Evolutionary conservation across 352 stramenopile genomes (phyloP).

Genomic region (Globisporangium paroecandrum): DNA sequence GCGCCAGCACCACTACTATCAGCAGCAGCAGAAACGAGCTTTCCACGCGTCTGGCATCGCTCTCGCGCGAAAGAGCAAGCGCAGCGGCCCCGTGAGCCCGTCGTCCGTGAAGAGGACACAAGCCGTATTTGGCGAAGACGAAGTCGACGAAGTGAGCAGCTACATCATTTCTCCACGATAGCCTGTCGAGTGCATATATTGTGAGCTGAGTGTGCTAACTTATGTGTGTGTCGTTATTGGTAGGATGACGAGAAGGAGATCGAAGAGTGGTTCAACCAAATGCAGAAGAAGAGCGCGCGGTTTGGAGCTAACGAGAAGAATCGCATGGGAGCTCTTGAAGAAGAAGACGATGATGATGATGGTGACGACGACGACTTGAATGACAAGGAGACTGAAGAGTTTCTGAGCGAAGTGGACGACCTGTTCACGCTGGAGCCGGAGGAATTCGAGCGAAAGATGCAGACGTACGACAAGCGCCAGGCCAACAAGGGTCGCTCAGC

Average conservation of each 20-base stretch:
- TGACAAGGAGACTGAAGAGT: slow-evolving; percentile 61
- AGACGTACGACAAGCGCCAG: slow-evolving; percentile 41
- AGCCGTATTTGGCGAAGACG: slow-evolving; percentile 29
- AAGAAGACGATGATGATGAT: slow-evolving; percentile 22
- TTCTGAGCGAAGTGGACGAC: slow-evolving; percentile 70
- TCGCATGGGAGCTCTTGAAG: slow-evolving; percentile 24
- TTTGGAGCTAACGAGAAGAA: slow-evolving; percentile 26
- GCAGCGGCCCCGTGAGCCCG: slow-evolving; percentile 19
- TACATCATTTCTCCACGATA: background rate
- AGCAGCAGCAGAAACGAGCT: slow-evolving; percentile 18
- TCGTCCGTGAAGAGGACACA: slow-evolving; percentile 15
- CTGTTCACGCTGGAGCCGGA: slow-evolving; percentile 54
- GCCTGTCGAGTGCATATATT: no score
- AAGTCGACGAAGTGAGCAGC: slow-evolving; percentile 22
- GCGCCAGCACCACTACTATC: background rate
- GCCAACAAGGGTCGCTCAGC: slow-evolving; percentile 19
- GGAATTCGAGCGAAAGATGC: slow-evolving; percentile 65
- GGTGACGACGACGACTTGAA: slow-evolving; percentile 28
- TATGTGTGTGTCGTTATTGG: background rate
- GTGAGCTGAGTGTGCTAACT: background rate
- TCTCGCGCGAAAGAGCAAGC: slow-evolving; percentile 44
- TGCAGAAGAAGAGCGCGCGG: slow-evolving; percentile 26
- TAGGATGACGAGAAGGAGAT: slow-evolving; percentile 44
- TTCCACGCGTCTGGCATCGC: slow-evolving; percentile 40
- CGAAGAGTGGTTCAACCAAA: slow-evolving; percentile 41